These are phyloP conservation scores for Gloeostereum incarnatum DNA, from an alignment of 768 basidiomycete genomes.

Conservation along the genomic window DNA sequence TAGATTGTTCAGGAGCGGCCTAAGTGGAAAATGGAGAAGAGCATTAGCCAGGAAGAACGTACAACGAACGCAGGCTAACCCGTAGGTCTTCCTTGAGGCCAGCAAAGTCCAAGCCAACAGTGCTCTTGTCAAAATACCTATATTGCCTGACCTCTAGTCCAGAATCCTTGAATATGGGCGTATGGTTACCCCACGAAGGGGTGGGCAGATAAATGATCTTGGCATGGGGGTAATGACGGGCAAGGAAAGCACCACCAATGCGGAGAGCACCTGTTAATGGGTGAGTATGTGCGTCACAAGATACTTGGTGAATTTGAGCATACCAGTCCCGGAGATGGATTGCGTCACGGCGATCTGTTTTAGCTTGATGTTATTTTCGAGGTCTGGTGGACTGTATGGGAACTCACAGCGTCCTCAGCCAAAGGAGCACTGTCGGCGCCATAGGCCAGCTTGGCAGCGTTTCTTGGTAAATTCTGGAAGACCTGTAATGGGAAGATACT, in stretches of 20 bases:
- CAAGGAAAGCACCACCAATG: conserved; percentile 89
- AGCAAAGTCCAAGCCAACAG: conserved; percentile 86
- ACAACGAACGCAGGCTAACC: conserved; percentile 43
- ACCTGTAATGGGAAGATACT: conserved; percentile 95
- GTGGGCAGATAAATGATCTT: conserved; percentile 86
- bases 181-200: conserved; percentile 98
- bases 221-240: conserved; percentile 78
- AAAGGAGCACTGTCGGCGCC: conserved; percentile 72
- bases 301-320: no score
- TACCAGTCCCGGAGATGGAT: conserved; percentile 94
- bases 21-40: conserved; percentile 8
- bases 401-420: conserved; percentile 60
- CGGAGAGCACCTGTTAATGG: conserved; percentile 97
- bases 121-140: conserved; percentile 89
- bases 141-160: conserved; percentile 90
- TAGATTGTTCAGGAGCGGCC: conserved; percentile 69
- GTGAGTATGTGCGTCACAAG: no score
- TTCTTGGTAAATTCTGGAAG: conserved; percentile 76
- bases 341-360: conserved; percentile 77
- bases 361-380: conserved; percentile 1
- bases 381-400: background rate
- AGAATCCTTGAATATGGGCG: conserved; percentile 86
- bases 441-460: conserved; percentile 86
- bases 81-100: conserved; percentile 83
- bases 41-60: background rate